Conservation (phyloP, 257 asterid genomes). For the Plantago elongata region DNA sequence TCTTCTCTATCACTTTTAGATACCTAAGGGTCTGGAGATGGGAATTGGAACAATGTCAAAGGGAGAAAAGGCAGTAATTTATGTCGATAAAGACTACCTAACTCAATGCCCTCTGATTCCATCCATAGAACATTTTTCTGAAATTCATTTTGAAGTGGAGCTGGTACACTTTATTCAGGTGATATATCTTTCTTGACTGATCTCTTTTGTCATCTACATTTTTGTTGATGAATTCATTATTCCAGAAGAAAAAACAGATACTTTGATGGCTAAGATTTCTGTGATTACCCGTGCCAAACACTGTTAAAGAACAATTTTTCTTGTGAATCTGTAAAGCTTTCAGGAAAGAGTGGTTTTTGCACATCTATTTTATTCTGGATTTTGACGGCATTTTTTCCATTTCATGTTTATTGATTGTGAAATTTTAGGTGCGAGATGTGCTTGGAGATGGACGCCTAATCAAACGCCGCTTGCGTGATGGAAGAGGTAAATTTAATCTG, state of each 20-base stretch:
- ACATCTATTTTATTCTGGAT: conserved; percentile 2
- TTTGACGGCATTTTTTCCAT: conserved; percentile 3
- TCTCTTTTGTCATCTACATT: neutral
- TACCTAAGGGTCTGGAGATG: conserved; percentile 96
- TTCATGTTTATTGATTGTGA: conserved; percentile 20
- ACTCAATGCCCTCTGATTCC: conserved; percentile 56
- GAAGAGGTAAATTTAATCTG: conserved; percentile 54
- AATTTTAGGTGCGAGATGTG: conserved; percentile 83
- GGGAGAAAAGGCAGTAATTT: conserved; percentile 83
- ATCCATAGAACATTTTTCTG: conserved; percentile 49
- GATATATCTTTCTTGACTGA: conserved; percentile 13
- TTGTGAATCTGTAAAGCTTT: neutral
- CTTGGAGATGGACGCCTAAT: conserved; percentile 98
- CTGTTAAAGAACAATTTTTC: conserved; percentile 2
- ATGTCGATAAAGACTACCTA: conserved; percentile 53
- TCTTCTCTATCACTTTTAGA: conserved; percentile 35
- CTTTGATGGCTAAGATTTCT: no score
- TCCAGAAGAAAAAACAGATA: neutral
- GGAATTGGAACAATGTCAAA: conserved; percentile 85
- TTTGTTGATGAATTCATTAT: neutral
- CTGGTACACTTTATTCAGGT: conserved; percentile 90
- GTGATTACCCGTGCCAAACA: conserved; percentile 9
- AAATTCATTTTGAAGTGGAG: conserved; percentile 90
- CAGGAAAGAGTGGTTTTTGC: conserved; percentile 10
- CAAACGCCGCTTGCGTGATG: conserved; percentile 83